Conservation (phyloP, 1,139 yeast species). For the Nadsonia starkeyi-henricii region DNA sequence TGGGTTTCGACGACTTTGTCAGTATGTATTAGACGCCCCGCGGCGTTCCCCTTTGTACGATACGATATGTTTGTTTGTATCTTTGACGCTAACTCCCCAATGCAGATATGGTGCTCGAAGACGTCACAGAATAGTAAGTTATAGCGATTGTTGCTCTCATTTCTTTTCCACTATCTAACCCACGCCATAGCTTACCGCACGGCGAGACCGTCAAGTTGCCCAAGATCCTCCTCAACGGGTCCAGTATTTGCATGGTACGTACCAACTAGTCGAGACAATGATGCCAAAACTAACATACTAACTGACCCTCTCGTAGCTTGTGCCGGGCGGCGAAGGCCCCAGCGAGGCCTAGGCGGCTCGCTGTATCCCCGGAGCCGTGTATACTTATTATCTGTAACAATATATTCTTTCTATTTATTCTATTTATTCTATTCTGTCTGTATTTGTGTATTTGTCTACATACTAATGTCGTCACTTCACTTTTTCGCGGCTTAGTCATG, state of each 20-base stretch:
- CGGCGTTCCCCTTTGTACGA: not conserved
- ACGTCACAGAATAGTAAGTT: not conserved
- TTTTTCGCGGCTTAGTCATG: too few relatives aligned
- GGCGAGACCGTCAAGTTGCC: not conserved
- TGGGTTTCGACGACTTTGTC: conserved; percentile 92
- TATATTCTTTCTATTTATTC: too few relatives aligned
- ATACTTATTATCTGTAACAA: too few relatives aligned
- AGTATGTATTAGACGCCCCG: conserved; percentile 34
- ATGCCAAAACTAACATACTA: too few relatives aligned
- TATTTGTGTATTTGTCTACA: too few relatives aligned
- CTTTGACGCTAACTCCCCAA: not conserved
- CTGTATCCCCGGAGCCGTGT: too few relatives aligned
- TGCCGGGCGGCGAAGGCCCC: not conserved
- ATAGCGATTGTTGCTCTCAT: not conserved
- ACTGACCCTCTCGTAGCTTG: conserved; percentile 4
- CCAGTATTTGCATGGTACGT: not conserved
- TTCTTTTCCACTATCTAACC: not conserved
- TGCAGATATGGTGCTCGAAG: not conserved
- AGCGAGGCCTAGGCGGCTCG: not conserved
- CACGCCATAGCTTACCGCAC: not conserved
- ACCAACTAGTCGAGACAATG: too few relatives aligned
- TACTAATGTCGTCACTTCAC: too few relatives aligned
- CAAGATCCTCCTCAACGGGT: not conserved
- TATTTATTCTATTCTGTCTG: too few relatives aligned
- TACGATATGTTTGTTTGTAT: too few relatives aligned